Base-by-base conservation (phyloP, 495 filamentous ascomycete genomes). In the Aspergillus mulundensis region DNA sequence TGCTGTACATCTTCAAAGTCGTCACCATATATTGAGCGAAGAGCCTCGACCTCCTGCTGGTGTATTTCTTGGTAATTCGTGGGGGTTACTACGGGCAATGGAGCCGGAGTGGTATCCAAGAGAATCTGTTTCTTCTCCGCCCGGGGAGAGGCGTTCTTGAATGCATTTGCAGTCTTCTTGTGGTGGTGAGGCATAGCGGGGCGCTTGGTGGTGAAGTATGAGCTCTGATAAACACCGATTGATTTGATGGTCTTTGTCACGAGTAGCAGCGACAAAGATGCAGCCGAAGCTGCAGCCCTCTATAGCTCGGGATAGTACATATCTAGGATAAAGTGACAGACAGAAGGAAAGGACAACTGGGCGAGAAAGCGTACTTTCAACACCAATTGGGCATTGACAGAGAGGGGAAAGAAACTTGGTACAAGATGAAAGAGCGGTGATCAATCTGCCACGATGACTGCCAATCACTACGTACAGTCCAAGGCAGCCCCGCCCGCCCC, bases 11-110 rank as follows among this genome's bases (percentile, higher is more conserved):
- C 82, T 61, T 84, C 73, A 66, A 88, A 97, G 65, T 97, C 94
- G 45, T 97, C 91, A 64, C 86, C 88, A 65, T 94, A 98, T 39
- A 98, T 96, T 5, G 95, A 89, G 52, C 86, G 78, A 46, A 98
- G 76, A 12, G 84, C 94, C 70, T 95, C 86, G 32, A 93, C 77
- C 75, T 98, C 94, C 66, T 96, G 86, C 54, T 87, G 75, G 74
- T 97, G 94, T 19, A 87, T 84, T 65, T 94, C 85, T 41, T 85
- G 79, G 70, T 97, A 95, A 64, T 94, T 83, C 15, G 87, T 85
- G 28, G 67, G 68, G 34, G 64, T 54, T 48, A 61, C 47, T 47
- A 65, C 54, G 30, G 71, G 68, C 36, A 66, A 62, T 58, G 64
- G 56, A 23, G 68, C 56, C 28, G 65, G 42, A 36, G 63, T 63